A percentile compares a stretch with the other conserved stretches of the same genome.
These are phyloP conservation scores for Yamadazyma sp. DNA, from an alignment of 805 yeast genomes.

Conservation along the genomic window DNA sequence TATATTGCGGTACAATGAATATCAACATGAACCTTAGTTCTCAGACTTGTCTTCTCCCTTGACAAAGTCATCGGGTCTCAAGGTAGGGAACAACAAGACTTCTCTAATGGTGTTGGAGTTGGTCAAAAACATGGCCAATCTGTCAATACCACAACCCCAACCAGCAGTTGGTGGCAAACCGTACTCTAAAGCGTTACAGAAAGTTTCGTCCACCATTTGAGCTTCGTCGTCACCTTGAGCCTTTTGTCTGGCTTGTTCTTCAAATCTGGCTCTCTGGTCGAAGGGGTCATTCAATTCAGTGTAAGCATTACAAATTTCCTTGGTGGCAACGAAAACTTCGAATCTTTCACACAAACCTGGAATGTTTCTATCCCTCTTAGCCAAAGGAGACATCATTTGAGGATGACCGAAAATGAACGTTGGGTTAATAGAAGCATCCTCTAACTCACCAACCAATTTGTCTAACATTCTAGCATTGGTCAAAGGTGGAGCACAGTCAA, in stretches of 20 bases:
- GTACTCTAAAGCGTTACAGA: slow-evolving; percentile 96
- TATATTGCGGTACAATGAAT: slow-evolving; percentile 3
- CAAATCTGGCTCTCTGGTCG: slow-evolving; percentile 96
- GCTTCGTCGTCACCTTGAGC: slow-evolving; percentile 99
- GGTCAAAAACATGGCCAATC: slow-evolving; percentile 97
- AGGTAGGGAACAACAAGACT: slow-evolving; percentile 96
- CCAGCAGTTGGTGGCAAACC: slow-evolving; percentile 99
- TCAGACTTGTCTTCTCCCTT: slow-evolving; percentile 34
- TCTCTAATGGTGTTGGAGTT: slow-evolving; percentile 96
- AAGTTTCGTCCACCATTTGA: slow-evolving; percentile 91
- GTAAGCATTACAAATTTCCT: slow-evolving; percentile 97
- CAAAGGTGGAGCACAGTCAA: slow-evolving; percentile 89
- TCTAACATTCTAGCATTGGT: slow-evolving; percentile 99
- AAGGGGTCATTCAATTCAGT: slow-evolving; percentile 99
- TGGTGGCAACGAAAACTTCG: slow-evolving; percentile 97
- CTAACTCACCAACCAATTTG: slow-evolving; percentile 95
- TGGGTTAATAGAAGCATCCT: slow-evolving; percentile 93
- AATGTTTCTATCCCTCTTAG: slow-evolving; percentile 87
- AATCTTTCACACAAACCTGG: slow-evolving; percentile 98
- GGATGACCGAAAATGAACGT: slow-evolving; percentile 98
- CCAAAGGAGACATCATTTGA: slow-evolving; percentile 99
- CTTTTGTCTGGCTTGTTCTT: slow-evolving; percentile 98
- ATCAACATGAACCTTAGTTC: slow-evolving; percentile 11
- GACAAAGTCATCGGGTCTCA: slow-evolving; percentile 78
- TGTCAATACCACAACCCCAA: slow-evolving; percentile 99